A percentile compares a stretch with the other conserved stretches of the same genome.
These are phyloP conservation scores for Epipyxis sp. DNA, from an alignment of 108 stramenopile genomes.

Conservation along the genomic window DNA sequence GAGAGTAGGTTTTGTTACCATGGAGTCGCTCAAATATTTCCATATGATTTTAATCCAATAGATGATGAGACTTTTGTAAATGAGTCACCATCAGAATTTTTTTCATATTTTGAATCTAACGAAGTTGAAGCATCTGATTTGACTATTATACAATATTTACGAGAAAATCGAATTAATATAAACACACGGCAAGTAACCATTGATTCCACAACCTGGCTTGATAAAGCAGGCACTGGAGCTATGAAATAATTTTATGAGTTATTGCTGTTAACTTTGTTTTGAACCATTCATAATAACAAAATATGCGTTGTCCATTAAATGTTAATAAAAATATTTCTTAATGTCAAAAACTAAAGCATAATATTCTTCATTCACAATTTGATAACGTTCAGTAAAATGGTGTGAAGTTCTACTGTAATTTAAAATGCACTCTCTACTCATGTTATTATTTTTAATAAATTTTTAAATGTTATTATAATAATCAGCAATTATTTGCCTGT, in stretches of 20 bases:
- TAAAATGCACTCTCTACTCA: too few relatives aligned
- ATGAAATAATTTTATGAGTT: neutral
- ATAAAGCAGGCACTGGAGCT: neutral
- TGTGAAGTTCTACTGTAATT: too few relatives aligned
- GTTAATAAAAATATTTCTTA: neutral
- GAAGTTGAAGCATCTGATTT: neutral
- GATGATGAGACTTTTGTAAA: neutral
- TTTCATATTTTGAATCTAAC: neutral
- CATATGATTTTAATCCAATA: neutral
- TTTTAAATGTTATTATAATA: too few relatives aligned
- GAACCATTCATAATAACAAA: too few relatives aligned
- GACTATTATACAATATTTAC: neutral
- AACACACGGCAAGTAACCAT: conserved; percentile 1
- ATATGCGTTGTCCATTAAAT: too few relatives aligned
- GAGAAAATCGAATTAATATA: conserved; percentile 4
- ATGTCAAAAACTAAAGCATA: neutral
- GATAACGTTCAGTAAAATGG: neutral
- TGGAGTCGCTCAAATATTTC: conserved; percentile 36
- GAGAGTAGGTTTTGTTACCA: conserved; percentile 36
- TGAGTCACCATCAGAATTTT: too few relatives aligned
- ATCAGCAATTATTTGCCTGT: neutral
- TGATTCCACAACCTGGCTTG: neutral
- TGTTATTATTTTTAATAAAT: too few relatives aligned
- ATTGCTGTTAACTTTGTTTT: too few relatives aligned
- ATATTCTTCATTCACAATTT: neutral